phyloP scores from a whole-genome alignment of 805 yeast genomes.

The Novakomyces olei region DNA sequence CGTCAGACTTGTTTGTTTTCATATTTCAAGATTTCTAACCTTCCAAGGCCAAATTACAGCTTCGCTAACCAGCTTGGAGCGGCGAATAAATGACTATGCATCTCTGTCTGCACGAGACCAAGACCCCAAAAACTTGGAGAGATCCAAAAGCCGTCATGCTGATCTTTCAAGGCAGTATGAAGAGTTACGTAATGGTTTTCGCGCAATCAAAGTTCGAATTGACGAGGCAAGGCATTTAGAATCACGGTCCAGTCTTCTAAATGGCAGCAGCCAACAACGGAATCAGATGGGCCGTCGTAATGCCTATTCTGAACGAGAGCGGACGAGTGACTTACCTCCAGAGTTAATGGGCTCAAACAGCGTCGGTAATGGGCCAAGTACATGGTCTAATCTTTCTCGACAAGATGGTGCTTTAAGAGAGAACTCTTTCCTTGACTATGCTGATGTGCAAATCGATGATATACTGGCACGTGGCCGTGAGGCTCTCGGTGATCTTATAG shows the following conservation, averaged over 20 bases:
- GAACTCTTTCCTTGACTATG: constrained; percentile 27
- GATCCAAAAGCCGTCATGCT: no score
- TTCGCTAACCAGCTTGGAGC: constrained; percentile 47
- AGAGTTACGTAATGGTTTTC: constrained; percentile 26
- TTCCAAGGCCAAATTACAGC: constrained; percentile 44
- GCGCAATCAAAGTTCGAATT: no score
- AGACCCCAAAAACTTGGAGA: no score
- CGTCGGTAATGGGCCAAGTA: constrained; percentile 12
- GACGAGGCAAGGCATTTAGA: no score
- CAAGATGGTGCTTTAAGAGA: constrained; percentile 4
- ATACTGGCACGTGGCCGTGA: constrained; percentile 74
- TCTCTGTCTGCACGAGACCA: constrained; percentile 37
- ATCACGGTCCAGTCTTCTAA: not conserved
- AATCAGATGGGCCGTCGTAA: constrained; percentile 2
- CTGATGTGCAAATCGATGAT: constrained; percentile 67
- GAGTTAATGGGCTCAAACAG: constrained; percentile 12
- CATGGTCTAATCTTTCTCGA: constrained; percentile 12
- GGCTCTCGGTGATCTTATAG: constrained; percentile 66
- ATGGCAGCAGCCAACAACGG: not conserved
- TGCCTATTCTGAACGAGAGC: constrained; percentile 6
- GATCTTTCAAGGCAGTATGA: no score
- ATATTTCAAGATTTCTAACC: not conserved
- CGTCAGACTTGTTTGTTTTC: no score
- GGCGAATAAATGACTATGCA: constrained; percentile 52
- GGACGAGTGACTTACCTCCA: constrained; percentile 4